A percentile compares a stretch with the other conserved stretches of the same genome.
These are phyloP conservation scores for Sarocladium strictum DNA, from an alignment of 2,329 filamentous ascomycete species.

Conservation along the genomic window DNA sequence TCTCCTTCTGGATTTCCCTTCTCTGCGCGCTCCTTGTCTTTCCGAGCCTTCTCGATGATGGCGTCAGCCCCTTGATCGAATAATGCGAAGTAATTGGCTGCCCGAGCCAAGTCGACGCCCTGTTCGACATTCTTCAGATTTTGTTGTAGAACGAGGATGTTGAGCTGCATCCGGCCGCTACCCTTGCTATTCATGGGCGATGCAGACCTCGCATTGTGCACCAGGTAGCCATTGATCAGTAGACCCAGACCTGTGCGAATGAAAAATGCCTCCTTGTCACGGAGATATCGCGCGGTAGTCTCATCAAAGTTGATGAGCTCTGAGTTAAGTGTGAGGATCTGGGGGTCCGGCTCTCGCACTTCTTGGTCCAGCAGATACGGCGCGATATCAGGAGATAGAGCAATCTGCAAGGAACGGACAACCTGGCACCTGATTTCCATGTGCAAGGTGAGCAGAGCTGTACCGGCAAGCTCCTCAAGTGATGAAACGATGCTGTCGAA, in stretches of 20 bases:
- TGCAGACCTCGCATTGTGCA: conserved; percentile 64
- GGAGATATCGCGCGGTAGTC: conserved; percentile 67
- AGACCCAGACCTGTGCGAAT: conserved; percentile 70
- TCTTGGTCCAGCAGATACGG: conserved; percentile 64
- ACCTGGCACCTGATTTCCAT: conserved; percentile 83
- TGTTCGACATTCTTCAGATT: conserved; percentile 90
- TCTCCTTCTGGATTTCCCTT: conserved; percentile 27
- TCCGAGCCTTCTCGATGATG: conserved; percentile 57
- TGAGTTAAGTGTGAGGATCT: conserved; percentile 76
- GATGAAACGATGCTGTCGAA: conserved; percentile 85
- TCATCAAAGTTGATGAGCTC: conserved; percentile 86
- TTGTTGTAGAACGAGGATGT: conserved; percentile 91
- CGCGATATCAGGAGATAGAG: conserved; percentile 53
- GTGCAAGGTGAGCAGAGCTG: conserved; percentile 78
- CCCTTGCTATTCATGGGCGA: conserved; percentile 80
- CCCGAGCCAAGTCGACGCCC: conserved; percentile 56
- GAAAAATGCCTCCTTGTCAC: conserved; percentile 64
- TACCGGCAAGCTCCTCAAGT: conserved; percentile 73
- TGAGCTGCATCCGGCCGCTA: conserved; percentile 82
- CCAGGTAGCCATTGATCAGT: conserved; percentile 73
- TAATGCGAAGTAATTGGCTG: conserved; percentile 63
- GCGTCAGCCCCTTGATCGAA: conserved; percentile 61
- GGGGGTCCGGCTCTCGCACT: conserved; percentile 70
- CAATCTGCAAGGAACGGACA: conserved; percentile 67
- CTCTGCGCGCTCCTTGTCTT: conserved; percentile 24